Conservation (phyloP, 345 rosid genomes). For the Draba incana region DNA sequence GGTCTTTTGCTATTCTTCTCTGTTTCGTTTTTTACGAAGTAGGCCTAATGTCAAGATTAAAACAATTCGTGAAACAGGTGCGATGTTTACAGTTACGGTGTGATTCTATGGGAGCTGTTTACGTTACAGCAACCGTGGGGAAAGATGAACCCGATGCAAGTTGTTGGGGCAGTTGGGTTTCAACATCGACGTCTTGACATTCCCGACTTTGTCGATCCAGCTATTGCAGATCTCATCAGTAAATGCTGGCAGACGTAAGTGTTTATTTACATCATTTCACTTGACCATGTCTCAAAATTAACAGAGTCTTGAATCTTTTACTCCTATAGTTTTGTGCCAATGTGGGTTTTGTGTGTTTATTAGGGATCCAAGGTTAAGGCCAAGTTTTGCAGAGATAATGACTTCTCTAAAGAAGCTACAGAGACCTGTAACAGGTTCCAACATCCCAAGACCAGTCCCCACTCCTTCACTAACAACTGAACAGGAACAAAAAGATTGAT, state of each 20-base stretch:
- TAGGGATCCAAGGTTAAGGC: slow-evolving; percentile 88
- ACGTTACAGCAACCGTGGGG: slow-evolving; percentile 94
- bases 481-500: slow-evolving; percentile 29
- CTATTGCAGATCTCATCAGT: slow-evolving; percentile 72
- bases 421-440: slow-evolving; percentile 58
- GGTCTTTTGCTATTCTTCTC: neutral
- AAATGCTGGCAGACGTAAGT: slow-evolving; percentile 95
- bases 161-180: slow-evolving; percentile 99
- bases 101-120: slow-evolving; percentile 91
- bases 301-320: neutral
- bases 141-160: slow-evolving; percentile 99
- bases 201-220: slow-evolving; percentile 68
- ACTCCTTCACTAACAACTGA: slow-evolving; percentile 28
- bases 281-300: neutral
- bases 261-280: neutral
- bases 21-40: slow-evolving; percentile 8
- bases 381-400: slow-evolving; percentile 88
- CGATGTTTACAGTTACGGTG: slow-evolving; percentile 95
- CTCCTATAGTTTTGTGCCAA: neutral
- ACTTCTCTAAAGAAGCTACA: slow-evolving; percentile 83
- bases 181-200: slow-evolving; percentile 93
- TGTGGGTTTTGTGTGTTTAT: no score
- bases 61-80: slow-evolving; percentile 59
- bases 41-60: no score
- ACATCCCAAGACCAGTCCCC: slow-evolving; percentile 48